Base-by-base conservation (phyloP, 345 rosid genomes). In the Citrus maxima region DNA sequence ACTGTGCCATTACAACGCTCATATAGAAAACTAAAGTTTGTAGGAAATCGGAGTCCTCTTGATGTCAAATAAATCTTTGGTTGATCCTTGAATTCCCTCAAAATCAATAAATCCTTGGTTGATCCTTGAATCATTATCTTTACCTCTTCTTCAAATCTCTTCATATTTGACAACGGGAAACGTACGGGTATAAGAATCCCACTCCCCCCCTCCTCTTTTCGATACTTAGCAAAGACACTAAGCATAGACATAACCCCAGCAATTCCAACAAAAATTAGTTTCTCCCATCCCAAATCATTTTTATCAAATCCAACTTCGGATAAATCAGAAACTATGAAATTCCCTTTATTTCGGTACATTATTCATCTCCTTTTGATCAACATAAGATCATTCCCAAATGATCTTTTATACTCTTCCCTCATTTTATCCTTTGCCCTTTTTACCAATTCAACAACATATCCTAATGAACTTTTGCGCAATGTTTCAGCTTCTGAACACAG, bases 361-460 rank as follows among this genome's bases (percentile, higher is more conserved):
- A 77, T 7, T 60, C 10, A 75, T 30, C 84, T 49, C n/a, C 80
- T 82, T n/a, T 42, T 80, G 1, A 25, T 60, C 51, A 70, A 80
- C 78, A 77, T 34, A 4, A 78, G 49, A 64, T 82, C 79, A 0
- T 75, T 78, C 46, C 8, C 21, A 0, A 0, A 8, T n/a, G 85
- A 85, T 22, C 54, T 69, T 68, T 75, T 24, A 24, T 80, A 69
- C 71, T 82, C 85, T 65, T 55, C 74, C 0, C 59, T 72, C 34
- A 82, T 82, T 7, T 71, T 62, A 0, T 78, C 81, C 76, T 88
- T 86, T 0, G 80, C 81, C 6, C 81, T 78, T 49, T 75, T 80
- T 5, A 84, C 76, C 38, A 85, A 67, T 25, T 80, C 76, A 22
- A 89, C 6, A 2, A 83, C 89, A 58, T 79, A 88, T n/a, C 82